These are phyloP conservation scores for Sporothrix variecibatus DNA, from an alignment of 2,329 filamentous ascomycete genomes.

Conservation along the genomic window DNA sequence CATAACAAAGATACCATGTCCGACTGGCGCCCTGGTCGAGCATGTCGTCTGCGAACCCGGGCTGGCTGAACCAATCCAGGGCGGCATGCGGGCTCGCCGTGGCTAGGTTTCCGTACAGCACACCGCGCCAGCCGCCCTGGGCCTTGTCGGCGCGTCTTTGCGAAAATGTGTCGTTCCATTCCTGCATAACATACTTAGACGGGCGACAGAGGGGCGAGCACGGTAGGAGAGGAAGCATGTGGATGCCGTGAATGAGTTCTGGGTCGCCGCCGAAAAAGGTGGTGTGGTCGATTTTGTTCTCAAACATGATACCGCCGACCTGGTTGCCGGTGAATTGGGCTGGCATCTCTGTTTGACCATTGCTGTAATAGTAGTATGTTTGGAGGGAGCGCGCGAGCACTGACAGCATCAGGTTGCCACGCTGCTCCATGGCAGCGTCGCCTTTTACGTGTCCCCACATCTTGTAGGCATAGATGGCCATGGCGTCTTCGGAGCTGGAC, in stretches of 20 bases:
- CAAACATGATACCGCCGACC: conserved; percentile 72
- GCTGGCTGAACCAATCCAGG: conserved; percentile 72
- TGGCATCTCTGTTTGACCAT: conserved; percentile 70
- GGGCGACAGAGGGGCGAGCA: conserved; percentile 67
- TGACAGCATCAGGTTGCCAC: conserved; percentile 80
- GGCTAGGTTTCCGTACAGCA: conserved; percentile 80
- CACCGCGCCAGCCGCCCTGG: conserved; percentile 78
- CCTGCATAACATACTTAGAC: conserved; percentile 71
- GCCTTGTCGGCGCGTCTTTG: conserved; percentile 66
- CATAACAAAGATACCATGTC: conserved; percentile 82
- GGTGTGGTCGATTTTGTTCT: conserved; percentile 92
- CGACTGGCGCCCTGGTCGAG: conserved; percentile 80
- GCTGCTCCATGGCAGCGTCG: conserved; percentile 77
- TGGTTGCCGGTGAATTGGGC: conserved; percentile 79
- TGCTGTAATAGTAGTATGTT: conserved; percentile 79
- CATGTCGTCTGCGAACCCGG: conserved; percentile 66
- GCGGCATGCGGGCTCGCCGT: conserved; percentile 69
- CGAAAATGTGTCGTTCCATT: conserved; percentile 80
- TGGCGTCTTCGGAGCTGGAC: conserved; percentile 85
- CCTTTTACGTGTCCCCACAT: conserved; percentile 85
- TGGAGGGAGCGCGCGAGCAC: conserved; percentile 73
- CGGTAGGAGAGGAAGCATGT: conserved; percentile 78
- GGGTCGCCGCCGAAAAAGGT: conserved; percentile 80
- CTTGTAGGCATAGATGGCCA: conserved; percentile 84
- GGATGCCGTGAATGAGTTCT: conserved; percentile 75